These are phyloP conservation scores for Gloeopeniophorella convolvens DNA, from an alignment of 768 basidiomycete genomes.

Conservation along the genomic window DNA sequence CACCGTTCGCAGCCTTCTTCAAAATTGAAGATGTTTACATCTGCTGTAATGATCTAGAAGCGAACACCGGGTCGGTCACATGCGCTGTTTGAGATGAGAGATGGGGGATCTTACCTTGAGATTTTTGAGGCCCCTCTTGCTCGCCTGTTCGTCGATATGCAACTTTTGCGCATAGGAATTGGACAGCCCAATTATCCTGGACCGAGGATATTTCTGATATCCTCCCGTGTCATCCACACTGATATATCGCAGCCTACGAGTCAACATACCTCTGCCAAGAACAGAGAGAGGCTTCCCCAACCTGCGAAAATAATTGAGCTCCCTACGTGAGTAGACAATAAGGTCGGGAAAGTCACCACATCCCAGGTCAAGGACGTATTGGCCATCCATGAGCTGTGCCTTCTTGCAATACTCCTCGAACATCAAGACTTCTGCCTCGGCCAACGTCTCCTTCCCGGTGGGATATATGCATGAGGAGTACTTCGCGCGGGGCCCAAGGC, in stretches of 20 bases:
- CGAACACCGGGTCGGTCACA: no score
- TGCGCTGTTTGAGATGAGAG: no score
- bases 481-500: constrained; percentile 59
- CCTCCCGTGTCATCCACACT: no score
- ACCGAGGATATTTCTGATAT: constrained; percentile 59
- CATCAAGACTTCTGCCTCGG: constrained; percentile 59
- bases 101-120: constrained; percentile 44
- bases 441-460: constrained; percentile 51
- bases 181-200: constrained; percentile 55
- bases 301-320: constrained; percentile 29
- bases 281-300: constrained; percentile 68
- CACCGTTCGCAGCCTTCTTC: constrained; percentile 39
- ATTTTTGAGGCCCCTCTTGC: constrained; percentile 45
- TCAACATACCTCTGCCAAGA: constrained; percentile 51
- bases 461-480: constrained; percentile 64
- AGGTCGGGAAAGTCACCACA: constrained; percentile 39
- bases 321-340: neutral
- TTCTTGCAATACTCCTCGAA: constrained; percentile 61
- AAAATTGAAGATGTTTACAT: constrained; percentile 61
- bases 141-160: constrained; percentile 49
- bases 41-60: constrained; percentile 57
- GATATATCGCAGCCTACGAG: no score
- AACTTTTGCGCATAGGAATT: constrained; percentile 63
- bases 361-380: constrained; percentile 60
- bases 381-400: constrained; percentile 53